Conservation (phyloP, 345 rosid species). For the Capsella bursapastoris region DNA sequence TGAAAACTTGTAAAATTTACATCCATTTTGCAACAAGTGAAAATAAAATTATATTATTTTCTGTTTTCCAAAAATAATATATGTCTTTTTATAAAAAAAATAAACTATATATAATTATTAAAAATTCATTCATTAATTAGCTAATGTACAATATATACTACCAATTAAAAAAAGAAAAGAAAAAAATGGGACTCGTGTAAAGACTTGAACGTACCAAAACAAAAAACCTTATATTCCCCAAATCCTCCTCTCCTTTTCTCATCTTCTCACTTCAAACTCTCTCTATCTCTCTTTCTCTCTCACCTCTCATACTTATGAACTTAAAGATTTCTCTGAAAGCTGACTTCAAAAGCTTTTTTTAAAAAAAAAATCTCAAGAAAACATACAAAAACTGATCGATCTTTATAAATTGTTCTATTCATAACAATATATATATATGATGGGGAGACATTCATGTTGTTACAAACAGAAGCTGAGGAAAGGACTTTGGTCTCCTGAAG, state of each 20-base stretch:
- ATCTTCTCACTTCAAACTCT: constrained; percentile 44
- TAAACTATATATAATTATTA: too few relatives aligned
- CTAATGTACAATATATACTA: background rate
- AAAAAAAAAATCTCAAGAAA: constrained; percentile 16
- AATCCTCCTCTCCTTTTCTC: constrained; percentile 49
- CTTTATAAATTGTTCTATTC: background rate
- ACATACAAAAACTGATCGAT: constrained; percentile 10
- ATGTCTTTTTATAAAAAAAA: too few relatives aligned
- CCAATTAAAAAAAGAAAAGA: background rate
- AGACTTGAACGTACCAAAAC: constrained; percentile 38
- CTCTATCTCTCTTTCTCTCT: constrained; percentile 25
- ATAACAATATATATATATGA: constrained; percentile 18
- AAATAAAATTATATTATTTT: too few relatives aligned
- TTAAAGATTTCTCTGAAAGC: constrained; percentile 32
- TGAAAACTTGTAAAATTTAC: background rate
- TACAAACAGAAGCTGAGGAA: constrained; percentile 96
- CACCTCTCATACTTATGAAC: constrained; percentile 38
- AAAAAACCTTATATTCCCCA: constrained; percentile 43
- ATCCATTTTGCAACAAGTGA: too few relatives aligned
- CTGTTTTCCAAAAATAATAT: too few relatives aligned
- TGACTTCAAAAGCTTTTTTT: constrained; percentile 27
- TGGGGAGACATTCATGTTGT: constrained; percentile 98
- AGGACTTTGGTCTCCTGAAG: constrained; percentile 99
- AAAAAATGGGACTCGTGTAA: constrained; percentile 28
- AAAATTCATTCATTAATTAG: background rate